These are phyloP conservation scores for Claviceps digitariae DNA, from an alignment of 2,329 filamentous ascomycete species.

Conservation along the genomic window DNA sequence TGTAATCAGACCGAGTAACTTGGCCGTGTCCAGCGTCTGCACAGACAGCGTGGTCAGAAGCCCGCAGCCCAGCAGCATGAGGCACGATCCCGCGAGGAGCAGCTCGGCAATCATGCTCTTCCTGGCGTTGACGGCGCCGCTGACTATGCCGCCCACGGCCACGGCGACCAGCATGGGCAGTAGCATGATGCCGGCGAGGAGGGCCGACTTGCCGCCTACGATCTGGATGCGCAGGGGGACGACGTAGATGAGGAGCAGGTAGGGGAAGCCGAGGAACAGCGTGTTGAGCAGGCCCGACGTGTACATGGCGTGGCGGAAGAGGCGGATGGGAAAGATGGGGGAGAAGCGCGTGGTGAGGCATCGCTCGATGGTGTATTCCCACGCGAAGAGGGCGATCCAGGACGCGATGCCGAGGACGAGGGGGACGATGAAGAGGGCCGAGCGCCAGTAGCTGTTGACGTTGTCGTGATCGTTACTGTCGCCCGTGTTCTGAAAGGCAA, in stretches of 20 bases:
- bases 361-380: conserved; percentile 15
- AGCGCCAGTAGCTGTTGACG: conserved; percentile 28
- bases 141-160: conserved; percentile 29
- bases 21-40: conserved; percentile 23
- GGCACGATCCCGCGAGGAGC: conserved; percentile 24
- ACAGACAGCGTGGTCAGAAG: conserved; percentile 26
- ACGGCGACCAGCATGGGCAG: conserved; percentile 38
- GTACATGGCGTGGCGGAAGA: conserved; percentile 35
- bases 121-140: conserved; percentile 28
- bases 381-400: conserved; percentile 16
- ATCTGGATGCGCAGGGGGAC: conserved; percentile 37
- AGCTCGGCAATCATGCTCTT: conserved; percentile 30
- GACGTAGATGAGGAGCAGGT: conserved; percentile 33
- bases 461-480: neutral
- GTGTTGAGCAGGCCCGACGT: conserved; percentile 28
- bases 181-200: conserved; percentile 36
- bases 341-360: conserved; percentile 16
- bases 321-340: conserved; percentile 32
- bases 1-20: conserved; percentile 33
- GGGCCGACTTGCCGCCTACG: conserved; percentile 31
- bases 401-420: conserved; percentile 15
- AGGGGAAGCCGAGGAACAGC: conserved; percentile 35
- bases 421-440: conserved; percentile 20
- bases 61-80: conserved; percentile 34
- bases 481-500: conserved; percentile 40